Percentiles rank a stretch among this genome's conserved stretches.
phyloP scores from a whole-genome alignment of 176 grass and related monocot genomes.

The Triticum timopheevii region DNA sequence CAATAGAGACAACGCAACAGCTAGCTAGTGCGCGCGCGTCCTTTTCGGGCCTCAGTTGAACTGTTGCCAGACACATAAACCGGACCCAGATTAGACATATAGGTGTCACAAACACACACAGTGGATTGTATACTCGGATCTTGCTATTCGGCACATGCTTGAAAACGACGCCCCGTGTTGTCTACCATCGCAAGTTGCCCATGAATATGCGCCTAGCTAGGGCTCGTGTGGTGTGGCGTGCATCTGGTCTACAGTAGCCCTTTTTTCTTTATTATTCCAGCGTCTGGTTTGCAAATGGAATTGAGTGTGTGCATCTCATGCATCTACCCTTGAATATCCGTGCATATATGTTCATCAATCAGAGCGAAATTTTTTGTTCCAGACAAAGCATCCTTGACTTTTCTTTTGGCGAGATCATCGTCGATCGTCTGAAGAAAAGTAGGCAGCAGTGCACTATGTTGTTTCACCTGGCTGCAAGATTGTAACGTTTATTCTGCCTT shows the following conservation, averaged over 20 bases:
- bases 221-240: neutral
- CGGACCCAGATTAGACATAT: neutral
- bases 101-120: neutral
- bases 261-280: neutral
- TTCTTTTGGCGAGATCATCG: too few relatives aligned
- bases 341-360: neutral
- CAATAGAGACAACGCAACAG: neutral
- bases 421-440: too few relatives aligned
- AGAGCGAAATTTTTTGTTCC: neutral
- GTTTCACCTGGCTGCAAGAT: too few relatives aligned
- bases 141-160: slow-evolving; percentile 19
- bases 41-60: neutral
- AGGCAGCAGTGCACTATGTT: too few relatives aligned
- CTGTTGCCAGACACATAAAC: neutral
- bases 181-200: neutral
- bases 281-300: neutral
- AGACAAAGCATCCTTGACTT: too few relatives aligned
- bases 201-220: slow-evolving; percentile 21
- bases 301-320: neutral
- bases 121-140: slow-evolving; percentile 10
- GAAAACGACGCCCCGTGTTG: slow-evolving; percentile 20
- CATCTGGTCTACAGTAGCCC: neutral
- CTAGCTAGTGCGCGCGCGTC: neutral
- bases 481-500: too few relatives aligned
- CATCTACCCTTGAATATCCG: neutral